Conservation (phyloP, 164 flowering plant species). For the Hamamelis virginiana region DNA sequence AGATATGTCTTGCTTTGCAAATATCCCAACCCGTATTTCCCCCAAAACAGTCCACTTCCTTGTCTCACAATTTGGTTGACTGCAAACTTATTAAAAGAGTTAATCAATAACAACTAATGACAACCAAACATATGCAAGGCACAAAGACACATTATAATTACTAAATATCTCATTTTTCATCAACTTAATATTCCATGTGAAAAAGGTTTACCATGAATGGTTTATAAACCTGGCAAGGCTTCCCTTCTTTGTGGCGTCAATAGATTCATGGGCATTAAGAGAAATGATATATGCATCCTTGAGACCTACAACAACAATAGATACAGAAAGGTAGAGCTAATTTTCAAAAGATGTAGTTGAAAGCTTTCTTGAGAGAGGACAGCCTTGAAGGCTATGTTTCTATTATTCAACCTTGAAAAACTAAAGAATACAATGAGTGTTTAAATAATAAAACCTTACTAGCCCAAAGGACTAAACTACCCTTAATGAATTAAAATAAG, state of each 20-base stretch:
- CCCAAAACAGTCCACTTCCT: constrained; percentile 96
- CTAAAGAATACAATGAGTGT: no score
- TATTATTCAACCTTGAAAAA: no score
- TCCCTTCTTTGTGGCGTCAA: constrained; percentile 95
- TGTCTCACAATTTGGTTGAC: constrained; percentile 96
- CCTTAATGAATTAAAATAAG: no score
- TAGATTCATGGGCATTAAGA: constrained; percentile 65
- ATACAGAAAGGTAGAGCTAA: constrained; percentile 9
- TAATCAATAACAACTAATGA: constrained; percentile 14
- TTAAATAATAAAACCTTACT: no score
- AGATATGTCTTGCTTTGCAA: constrained; percentile 79
- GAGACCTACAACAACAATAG: constrained; percentile 55
- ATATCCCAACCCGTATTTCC: constrained; percentile 92
- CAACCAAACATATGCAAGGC: not conserved
- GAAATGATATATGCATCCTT: constrained; percentile 90
- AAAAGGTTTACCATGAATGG: constrained; percentile 83
- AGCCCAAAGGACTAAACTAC: no score
- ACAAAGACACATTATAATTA: not conserved
- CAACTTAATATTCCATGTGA: not conserved
- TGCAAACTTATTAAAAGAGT: constrained; percentile 35
- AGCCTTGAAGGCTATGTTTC: no score
- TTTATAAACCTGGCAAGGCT: constrained; percentile 94
- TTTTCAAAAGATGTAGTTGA: no score
- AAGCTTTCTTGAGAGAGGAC: no score
- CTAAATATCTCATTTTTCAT: constrained; percentile 4